phyloP scores from a whole-genome alignment of 768 basidiomycete genomes.

The Termitomyces sp. region DNA sequence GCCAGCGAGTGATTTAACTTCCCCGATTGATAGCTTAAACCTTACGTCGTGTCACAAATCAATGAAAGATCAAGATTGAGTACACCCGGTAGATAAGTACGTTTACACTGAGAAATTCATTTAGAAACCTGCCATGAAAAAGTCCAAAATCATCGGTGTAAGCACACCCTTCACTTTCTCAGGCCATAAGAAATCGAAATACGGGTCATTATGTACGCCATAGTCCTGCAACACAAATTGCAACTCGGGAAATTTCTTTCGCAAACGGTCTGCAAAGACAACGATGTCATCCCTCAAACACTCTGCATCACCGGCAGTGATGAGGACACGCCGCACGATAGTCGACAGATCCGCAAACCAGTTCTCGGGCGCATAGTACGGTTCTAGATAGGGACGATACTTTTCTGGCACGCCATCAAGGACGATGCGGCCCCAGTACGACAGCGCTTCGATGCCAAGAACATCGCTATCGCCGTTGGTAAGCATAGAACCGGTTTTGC shows the following conservation, averaged over 20 bases:
- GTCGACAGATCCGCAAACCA: constrained; percentile 28
- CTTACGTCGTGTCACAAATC: neutral
- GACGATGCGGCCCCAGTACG: constrained; percentile 12
- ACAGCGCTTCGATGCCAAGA: constrained; percentile 8
- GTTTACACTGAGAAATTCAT: neutral
- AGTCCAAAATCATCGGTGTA: constrained; percentile 18
- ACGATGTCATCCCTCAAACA: constrained; percentile 28
- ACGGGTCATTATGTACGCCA: constrained; percentile 33
- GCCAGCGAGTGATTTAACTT: no score
- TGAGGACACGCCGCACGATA: constrained; percentile 26
- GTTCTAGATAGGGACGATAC: constrained; percentile 25
- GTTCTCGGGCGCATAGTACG: constrained; percentile 21
- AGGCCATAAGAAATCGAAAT: constrained; percentile 22
- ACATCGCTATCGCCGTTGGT: constrained; percentile 16
- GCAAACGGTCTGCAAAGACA: constrained; percentile 16
- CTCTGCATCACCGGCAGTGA: constrained; percentile 31
- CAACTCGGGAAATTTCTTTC: constrained; percentile 13
- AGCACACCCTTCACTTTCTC: constrained; percentile 15
- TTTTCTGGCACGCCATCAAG: constrained; percentile 15
- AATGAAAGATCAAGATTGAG: neutral
- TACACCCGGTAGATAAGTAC: neutral
- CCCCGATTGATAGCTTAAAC: no score
- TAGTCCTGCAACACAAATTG: constrained; percentile 23
- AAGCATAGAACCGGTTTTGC: constrained; percentile 8
- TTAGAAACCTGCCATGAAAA: constrained; percentile 7